phyloP scores from a whole-genome alignment of 106 monocot species.

The Dactylorhiza incarnata region DNA sequence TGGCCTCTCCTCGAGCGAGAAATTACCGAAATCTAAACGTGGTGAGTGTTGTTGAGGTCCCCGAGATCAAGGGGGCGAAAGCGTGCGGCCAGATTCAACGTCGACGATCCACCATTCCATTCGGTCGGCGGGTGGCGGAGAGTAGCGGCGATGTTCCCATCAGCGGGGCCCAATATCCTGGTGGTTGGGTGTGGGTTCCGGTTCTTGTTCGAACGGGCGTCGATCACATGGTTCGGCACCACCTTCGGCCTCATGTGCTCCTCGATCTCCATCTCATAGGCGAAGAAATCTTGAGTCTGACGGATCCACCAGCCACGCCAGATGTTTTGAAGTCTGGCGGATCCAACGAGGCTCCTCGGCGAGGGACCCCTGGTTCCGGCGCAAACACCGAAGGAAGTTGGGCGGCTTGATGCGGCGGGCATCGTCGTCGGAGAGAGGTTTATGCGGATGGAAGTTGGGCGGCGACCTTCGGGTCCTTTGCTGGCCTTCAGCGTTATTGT shows the following conservation, averaged over 20 bases:
- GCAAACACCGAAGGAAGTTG: constrained; percentile 62
- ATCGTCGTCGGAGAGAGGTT: constrained; percentile 79
- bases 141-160: background rate
- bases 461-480: background rate
- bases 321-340: constrained; percentile 89
- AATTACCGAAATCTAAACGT: background rate
- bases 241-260: constrained; percentile 29
- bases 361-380: constrained; percentile 71
- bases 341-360: constrained; percentile 85
- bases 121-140: background rate
- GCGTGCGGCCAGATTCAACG: constrained; percentile 54
- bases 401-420: constrained; percentile 75
- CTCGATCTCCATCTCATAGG: constrained; percentile 43
- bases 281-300: no score
- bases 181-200: constrained; percentile 49
- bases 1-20: no score
- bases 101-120: constrained; percentile 15
- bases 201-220: constrained; percentile 27
- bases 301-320: constrained; percentile 51
- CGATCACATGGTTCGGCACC: constrained; percentile 43
- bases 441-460: constrained; percentile 14
- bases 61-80: constrained; percentile 72
- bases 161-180: constrained; percentile 46
- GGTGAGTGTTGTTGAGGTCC: constrained; percentile 59
- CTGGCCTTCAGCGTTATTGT: constrained; percentile 13